phyloP scores from a whole-genome alignment of 495 filamentous ascomycete genomes.

The Podospora pseudocomata region DNA sequence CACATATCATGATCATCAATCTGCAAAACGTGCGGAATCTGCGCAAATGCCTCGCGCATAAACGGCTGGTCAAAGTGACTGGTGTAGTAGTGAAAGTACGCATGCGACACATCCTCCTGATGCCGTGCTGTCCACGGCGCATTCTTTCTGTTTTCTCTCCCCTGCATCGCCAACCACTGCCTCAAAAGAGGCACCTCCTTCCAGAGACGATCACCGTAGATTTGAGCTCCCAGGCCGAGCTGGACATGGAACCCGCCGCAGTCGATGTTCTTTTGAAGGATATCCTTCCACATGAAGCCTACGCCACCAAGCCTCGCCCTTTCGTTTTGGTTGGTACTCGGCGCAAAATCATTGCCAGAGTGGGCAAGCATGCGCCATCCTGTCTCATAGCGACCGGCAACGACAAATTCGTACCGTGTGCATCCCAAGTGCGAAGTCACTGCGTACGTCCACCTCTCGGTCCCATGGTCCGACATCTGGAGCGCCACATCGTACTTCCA shows the following conservation, averaged over 20 bases:
- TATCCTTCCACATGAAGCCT: slow-evolving; percentile 98
- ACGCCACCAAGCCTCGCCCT: slow-evolving; percentile 78
- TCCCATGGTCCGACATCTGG: slow-evolving; percentile 75
- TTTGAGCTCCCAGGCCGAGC: slow-evolving; percentile 86
- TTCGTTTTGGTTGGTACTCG: slow-evolving; percentile 81
- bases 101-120: slow-evolving; percentile 90
- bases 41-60: slow-evolving; percentile 89
- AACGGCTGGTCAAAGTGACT: slow-evolving; percentile 96
- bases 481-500: slow-evolving; percentile 94
- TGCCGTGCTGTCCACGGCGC: slow-evolving; percentile 87
- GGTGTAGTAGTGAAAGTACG: slow-evolving; percentile 98
- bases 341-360: slow-evolving; percentile 90
- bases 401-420: slow-evolving; percentile 96
- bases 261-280: slow-evolving; percentile 94
- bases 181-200: slow-evolving; percentile 88
- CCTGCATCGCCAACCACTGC: slow-evolving; percentile 88
- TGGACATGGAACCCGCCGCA: slow-evolving; percentile 94
- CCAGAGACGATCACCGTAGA: slow-evolving; percentile 95
- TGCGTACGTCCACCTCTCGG: slow-evolving; percentile 95
- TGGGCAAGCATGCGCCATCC: slow-evolving; percentile 97
- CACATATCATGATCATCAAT: slow-evolving; percentile 98
- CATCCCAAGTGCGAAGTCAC: slow-evolving; percentile 96
- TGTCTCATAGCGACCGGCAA: slow-evolving; percentile 83
- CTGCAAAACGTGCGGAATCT: slow-evolving; percentile 90
- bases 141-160: slow-evolving; percentile 87